phyloP scores from a whole-genome alignment of 225 moss, liverwort and hornwort species.

The Asterella californica region DNA sequence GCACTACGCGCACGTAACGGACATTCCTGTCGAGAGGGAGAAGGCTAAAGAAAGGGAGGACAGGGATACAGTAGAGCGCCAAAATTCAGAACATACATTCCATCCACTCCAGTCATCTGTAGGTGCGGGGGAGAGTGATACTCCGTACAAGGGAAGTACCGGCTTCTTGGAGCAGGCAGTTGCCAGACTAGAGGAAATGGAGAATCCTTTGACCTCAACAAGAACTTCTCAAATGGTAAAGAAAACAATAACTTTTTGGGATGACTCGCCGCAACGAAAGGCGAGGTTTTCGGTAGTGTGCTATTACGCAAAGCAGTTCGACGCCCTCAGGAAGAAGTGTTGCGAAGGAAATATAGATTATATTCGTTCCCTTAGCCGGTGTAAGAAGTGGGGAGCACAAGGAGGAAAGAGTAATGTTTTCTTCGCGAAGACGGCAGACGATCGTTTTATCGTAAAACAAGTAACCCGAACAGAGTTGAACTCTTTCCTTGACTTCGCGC shows the following conservation, averaged over 20 bases:
- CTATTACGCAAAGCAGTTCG: slow-evolving; percentile 86
- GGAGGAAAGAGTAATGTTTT: slow-evolving; percentile 98
- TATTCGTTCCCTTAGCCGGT: slow-evolving; percentile 83
- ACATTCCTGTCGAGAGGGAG: slow-evolving; percentile 56
- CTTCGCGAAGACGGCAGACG: slow-evolving; percentile 94
- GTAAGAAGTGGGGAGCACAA: slow-evolving; percentile 94
- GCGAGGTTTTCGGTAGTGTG: slow-evolving; percentile 80
- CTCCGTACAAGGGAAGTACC: slow-evolving; percentile 15
- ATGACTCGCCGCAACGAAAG: slow-evolving; percentile 53
- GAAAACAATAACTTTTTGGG: slow-evolving; percentile 55
- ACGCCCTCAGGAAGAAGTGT: slow-evolving; percentile 79
- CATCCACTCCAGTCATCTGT: slow-evolving; percentile 40
- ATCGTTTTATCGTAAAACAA: slow-evolving; percentile 95
- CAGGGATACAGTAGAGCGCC: slow-evolving; percentile 34
- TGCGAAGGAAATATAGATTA: slow-evolving; percentile 73
- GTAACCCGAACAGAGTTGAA: slow-evolving; percentile 84
- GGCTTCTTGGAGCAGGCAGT: slow-evolving; percentile 10
- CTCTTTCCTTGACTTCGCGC: slow-evolving; percentile 89
- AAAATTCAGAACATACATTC: slow-evolving; percentile 18
- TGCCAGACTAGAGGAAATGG: slow-evolving; percentile 27
- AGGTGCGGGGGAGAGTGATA: slow-evolving; percentile 18
- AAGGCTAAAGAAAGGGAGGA: slow-evolving; percentile 61
- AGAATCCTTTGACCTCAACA: slow-evolving; percentile 37
- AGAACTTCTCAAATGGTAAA: slow-evolving; percentile 37
- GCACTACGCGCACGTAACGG: slow-evolving; percentile 66